phyloP scores from a whole-genome alignment of 345 rosid genomes.

The Ailanthus altissimus region DNA sequence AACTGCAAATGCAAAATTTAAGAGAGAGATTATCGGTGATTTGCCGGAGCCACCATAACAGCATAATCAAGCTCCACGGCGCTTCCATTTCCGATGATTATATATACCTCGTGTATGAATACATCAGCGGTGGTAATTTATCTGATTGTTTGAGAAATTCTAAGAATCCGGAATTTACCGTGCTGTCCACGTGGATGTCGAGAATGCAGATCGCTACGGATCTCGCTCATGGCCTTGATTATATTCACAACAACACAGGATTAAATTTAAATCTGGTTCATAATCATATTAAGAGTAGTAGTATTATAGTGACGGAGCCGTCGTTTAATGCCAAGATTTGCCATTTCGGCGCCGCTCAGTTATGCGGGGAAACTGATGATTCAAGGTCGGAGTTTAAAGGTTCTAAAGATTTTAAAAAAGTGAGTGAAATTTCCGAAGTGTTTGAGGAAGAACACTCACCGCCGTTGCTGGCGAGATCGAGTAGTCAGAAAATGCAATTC shows the following conservation, averaged over 20 bases:
- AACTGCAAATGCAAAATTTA: slow-evolving; percentile 41
- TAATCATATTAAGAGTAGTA: slow-evolving; percentile 71
- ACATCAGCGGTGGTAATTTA: slow-evolving; percentile 61
- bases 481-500: slow-evolving; percentile 44
- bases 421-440: slow-evolving; percentile 30
- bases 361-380: slow-evolving; percentile 64
- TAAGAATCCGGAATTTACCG: slow-evolving; percentile 66
- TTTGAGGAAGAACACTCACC: neutral
- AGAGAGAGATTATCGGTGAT: slow-evolving; percentile 53
- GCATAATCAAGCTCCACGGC: slow-evolving; percentile 70
- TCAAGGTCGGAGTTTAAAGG: too few relatives aligned
- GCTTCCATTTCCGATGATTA: slow-evolving; percentile 67
- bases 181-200: slow-evolving; percentile 74
- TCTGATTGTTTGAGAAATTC: slow-evolving; percentile 67
- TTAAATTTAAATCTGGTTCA: slow-evolving; percentile 66
- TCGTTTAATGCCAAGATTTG: slow-evolving; percentile 65
- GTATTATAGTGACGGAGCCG: slow-evolving; percentile 69
- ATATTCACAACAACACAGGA: slow-evolving; percentile 77
- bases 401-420: neutral
- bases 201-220: slow-evolving; percentile 82
- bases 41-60: slow-evolving; percentile 72
- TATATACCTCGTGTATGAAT: slow-evolving; percentile 74
- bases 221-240: slow-evolving; percentile 83
- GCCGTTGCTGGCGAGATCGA: slow-evolving; percentile 29
- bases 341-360: slow-evolving; percentile 81